Percentiles rank a stretch among this genome's conserved stretches.
Evolutionary conservation across 1,284 basidiomycete species (phyloP).

Genomic region (Ganoderma lingzhi): DNA sequence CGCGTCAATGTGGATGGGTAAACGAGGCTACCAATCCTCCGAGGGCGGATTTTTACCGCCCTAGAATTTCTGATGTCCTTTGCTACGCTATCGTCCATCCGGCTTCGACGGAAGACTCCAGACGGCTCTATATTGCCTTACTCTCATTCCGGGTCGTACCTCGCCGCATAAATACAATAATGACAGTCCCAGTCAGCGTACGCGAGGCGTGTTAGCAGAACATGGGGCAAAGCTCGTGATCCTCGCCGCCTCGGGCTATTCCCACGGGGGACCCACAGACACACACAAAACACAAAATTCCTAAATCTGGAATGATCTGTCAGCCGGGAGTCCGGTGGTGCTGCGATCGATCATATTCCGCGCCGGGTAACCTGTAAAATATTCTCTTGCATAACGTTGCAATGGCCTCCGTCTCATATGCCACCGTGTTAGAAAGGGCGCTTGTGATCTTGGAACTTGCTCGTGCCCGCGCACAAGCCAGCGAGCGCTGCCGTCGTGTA

Average conservation of each 20-base stretch:
- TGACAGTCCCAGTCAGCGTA: neutral
- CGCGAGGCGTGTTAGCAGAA: conserved; percentile 3
- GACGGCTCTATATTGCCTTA: conserved; percentile 5
- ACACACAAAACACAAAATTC: conserved; percentile 18
- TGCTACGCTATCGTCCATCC: conserved; percentile 1
- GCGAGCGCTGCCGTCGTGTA: too few relatives aligned
- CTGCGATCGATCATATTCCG: neutral
- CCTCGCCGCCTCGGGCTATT: conserved; percentile 3
- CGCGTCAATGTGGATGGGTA: conserved; percentile 11
- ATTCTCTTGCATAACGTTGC: neutral
- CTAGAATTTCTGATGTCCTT: conserved; percentile 8
- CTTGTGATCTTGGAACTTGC: neutral
- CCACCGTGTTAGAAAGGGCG: neutral
- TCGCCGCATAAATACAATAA: conserved; percentile 12
- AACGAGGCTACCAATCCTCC: conserved; percentile 16
- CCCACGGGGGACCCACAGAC: conserved; percentile 29
- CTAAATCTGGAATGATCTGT: conserved; percentile 9
- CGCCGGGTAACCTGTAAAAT: neutral
- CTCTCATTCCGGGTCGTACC: conserved; percentile 6
- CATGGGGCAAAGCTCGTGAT: conserved; percentile 18
- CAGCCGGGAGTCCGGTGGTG: neutral
- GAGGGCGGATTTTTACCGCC: neutral
- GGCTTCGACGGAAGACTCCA: too few relatives aligned
- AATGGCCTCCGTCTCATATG: neutral
- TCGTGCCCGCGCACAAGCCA: neutral